Evolutionary conservation across 1,284 basidiomycete genomes (phyloP).

Genomic region (Cutaneotrichosporon sp.): DNA sequence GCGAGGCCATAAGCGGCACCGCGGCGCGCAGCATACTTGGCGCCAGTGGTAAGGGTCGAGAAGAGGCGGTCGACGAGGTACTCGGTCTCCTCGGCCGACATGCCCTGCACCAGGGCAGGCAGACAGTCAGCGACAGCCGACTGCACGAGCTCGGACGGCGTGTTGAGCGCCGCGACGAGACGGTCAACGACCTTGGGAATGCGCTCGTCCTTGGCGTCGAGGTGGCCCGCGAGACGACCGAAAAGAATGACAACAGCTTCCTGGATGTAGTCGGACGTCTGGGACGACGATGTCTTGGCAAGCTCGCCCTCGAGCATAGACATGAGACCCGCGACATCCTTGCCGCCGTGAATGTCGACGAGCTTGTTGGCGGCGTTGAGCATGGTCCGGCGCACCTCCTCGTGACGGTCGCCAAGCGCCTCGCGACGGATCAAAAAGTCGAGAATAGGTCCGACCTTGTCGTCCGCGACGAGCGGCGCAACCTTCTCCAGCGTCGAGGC

Average conservation of each 20-base stretch:
- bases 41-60: constrained; percentile 65
- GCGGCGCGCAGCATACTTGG: constrained; percentile 85
- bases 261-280: constrained; percentile 79
- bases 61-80: constrained; percentile 71
- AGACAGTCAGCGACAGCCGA: constrained; percentile 93
- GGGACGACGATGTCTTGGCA: constrained; percentile 59
- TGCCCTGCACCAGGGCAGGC: constrained; percentile 73
- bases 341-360: constrained; percentile 77
- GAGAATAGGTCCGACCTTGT: constrained; percentile 74
- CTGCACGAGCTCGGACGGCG: constrained; percentile 94
- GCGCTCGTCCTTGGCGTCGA: constrained; percentile 68
- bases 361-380: constrained; percentile 74
- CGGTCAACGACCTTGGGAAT: constrained; percentile 81
- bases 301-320: constrained; percentile 79
- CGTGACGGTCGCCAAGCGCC: constrained; percentile 78
- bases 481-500: constrained; percentile 66
- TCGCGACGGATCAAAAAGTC: constrained; percentile 77
- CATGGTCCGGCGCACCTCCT: constrained; percentile 81
- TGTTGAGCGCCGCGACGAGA: constrained; percentile 86
- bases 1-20: constrained; percentile 96
- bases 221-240: constrained; percentile 84
- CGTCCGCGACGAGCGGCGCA: constrained; percentile 62
- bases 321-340: constrained; percentile 70
- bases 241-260: constrained; percentile 94
- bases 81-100: constrained; percentile 59